Base-by-base conservation (phyloP, 2,329 filamentous ascomycete species). In the Beauveria australis region DNA sequence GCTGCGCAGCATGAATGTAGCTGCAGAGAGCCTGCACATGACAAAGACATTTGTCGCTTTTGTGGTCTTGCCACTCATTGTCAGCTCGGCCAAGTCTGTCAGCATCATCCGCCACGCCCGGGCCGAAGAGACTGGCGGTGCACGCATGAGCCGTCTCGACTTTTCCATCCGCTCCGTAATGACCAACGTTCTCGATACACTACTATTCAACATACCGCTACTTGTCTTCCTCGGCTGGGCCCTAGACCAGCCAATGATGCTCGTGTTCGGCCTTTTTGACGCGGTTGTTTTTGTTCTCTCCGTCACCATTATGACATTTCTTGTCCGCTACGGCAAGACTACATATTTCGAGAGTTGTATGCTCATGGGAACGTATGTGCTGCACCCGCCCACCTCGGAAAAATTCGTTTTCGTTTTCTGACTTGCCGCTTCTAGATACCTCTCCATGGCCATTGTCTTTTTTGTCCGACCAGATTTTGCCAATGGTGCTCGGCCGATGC, bases 351-450 rank as follows among this genome's bases (percentile, higher is more conserved):
- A 64, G 41, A 60, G 63, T 19, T 60, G 57, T 53, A 64, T 64
- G 63, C 63, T 64, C n/a, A 63, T 64, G 61, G 63, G 63, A 52
- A 63, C 63, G 63, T 63, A 58, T 48, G 63, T 64, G 22, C 19
- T 33, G 24, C 24, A 6, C 12, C 33, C 14, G 18, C 43, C 6
- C 14, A 48, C 33, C 33, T 37, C 33, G 33, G 33, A 5, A 14
- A 14, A 37, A 6, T 37, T 37, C 1, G 12, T 37, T 6, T 16
- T 37, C 7, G 3, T 14, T 14, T 8, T 44, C 55, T 58, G 22
- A 58, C 26, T 18, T 14, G 33, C 14, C 22, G 4, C 43, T 28
- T 37, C 14, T 56, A 64, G 63, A 18, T 64, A 64, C 43, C 33
- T 64, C 22, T 63, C 61, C 16, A 63, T 64, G 30, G 59, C 53